Percentiles rank a stretch among this genome's conserved stretches.
Evolutionary conservation across 2,329 filamentous ascomycete species (phyloP).

Genomic region (Beauveria bassiana): DNA sequence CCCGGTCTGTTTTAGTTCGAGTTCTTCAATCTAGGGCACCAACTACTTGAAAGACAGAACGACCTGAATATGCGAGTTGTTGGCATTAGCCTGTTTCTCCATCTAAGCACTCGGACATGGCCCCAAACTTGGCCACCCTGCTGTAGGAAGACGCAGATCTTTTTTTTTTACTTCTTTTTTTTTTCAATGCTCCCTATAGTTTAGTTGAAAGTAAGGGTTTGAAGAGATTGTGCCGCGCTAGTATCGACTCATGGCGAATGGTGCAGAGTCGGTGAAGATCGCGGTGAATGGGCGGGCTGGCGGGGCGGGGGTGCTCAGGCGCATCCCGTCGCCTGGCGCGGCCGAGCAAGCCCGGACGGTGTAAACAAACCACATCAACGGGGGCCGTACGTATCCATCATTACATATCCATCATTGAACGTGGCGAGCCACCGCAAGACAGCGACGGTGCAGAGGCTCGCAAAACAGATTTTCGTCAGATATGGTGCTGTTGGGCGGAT

Average conservation of each 20-base stretch:
- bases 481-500: conserved; percentile 14
- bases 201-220: too few relatives aligned
- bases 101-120: too few relatives aligned
- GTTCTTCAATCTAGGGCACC: neutral
- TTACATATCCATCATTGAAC: conserved; percentile 13
- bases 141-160: too few relatives aligned
- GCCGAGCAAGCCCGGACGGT: conserved; percentile 14
- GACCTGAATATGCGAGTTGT: too few relatives aligned
- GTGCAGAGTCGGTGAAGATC: conserved; percentile 13
- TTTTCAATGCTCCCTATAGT: too few relatives aligned
- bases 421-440: conserved; percentile 8
- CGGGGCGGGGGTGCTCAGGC: conserved; percentile 8
- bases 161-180: too few relatives aligned
- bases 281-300: conserved; percentile 13
- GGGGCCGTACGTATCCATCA: conserved; percentile 13
- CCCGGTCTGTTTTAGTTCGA: too few relatives aligned
- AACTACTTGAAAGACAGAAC: too few relatives aligned
- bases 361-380: conserved; percentile 14
- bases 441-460: conserved; percentile 8
- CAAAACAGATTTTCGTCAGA: conserved; percentile 12
- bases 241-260: conserved; percentile 6
- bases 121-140: too few relatives aligned
- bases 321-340: conserved; percentile 11
- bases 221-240: too few relatives aligned
- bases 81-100: too few relatives aligned